Base-by-base conservation (phyloP, 768 basidiomycete genomes). In the Collybia mongolica region DNA sequence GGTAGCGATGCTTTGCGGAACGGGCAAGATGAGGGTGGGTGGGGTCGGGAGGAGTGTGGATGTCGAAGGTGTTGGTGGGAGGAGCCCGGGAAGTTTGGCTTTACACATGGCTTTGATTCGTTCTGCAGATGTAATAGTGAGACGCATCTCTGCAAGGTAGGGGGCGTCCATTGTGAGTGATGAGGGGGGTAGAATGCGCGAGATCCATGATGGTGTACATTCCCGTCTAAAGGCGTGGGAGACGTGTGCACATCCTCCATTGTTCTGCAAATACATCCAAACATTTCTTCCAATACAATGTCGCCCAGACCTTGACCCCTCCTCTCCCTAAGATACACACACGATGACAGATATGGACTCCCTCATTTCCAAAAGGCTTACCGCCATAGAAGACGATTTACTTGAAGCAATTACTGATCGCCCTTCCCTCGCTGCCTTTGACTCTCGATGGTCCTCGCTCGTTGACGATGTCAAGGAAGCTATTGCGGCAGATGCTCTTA, bases 381-480 rank as follows among this genome's bases (percentile, higher is more conserved):
- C 49, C 15, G 12, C 8, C 20, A 23, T 51, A 1, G 60, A 62
- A 42, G 18, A 47, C 3, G 43, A 54, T 1, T 23, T 62, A 15
- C 45, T 58, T 15, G 8, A 39, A 12, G 22, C 55, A 6, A 20
- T 28, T 11, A 36, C 44, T n/a, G 44, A 52, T 26, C 37, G 9
- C 9, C 29, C 54, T 2, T 43, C 58, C 11, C 5, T 62, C 17
- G 29, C 35, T 5, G 20, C 24, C 18, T 60, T 60, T 28, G n/a
- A 55, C 24, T 6, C 19, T 11, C 50, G 37, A 37, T 62, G 58
- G 58, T 26, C 23, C 6, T 14, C 32, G 2, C 42, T 58, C 8
- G 44, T 44, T 6, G 42, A 51, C 22, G 56, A 58, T 29, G 18
- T 62, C 22, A 28, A 39, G 3, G 23, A 14, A 28, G 52, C 57